phyloP scores from a whole-genome alignment of 257 asterid species.

The Solanum gandarillasii region DNA sequence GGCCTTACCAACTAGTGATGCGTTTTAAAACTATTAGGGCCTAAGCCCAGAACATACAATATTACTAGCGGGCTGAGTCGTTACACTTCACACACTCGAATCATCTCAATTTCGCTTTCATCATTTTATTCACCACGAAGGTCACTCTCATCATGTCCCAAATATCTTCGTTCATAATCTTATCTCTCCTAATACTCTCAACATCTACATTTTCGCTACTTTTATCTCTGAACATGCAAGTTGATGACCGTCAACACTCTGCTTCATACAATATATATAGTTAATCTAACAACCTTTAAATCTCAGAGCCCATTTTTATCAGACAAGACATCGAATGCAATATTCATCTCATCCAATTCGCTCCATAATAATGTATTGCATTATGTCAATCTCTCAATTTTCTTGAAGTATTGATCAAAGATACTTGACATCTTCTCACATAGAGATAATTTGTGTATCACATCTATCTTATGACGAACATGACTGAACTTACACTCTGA shows the following conservation, averaged over 20 bases:
- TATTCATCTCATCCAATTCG: neutral
- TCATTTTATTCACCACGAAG: neutral
- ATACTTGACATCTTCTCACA: neutral
- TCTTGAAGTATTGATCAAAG: neutral
- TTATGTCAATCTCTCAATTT: neutral
- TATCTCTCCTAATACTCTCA: neutral
- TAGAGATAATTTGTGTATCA: neutral
- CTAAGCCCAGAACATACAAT: too few relatives aligned
- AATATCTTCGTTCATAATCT: neutral
- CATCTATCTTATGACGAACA: neutral
- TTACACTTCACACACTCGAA: neutral
- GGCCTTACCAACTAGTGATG: too few relatives aligned
- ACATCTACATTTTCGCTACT: neutral
- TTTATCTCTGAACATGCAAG: neutral
- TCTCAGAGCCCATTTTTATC: neutral
- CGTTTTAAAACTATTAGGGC: too few relatives aligned
- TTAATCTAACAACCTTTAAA: neutral
- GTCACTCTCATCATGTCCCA: neutral
- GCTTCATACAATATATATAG: neutral
- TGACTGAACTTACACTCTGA: neutral
- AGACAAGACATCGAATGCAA: neutral
- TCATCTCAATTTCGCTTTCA: neutral
- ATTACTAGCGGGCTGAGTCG: accelerated
- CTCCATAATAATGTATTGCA: neutral
- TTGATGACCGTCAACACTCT: neutral